Evolutionary conservation across 345 rosid species (phyloP).

Genomic region (Firmiana major): DNA sequence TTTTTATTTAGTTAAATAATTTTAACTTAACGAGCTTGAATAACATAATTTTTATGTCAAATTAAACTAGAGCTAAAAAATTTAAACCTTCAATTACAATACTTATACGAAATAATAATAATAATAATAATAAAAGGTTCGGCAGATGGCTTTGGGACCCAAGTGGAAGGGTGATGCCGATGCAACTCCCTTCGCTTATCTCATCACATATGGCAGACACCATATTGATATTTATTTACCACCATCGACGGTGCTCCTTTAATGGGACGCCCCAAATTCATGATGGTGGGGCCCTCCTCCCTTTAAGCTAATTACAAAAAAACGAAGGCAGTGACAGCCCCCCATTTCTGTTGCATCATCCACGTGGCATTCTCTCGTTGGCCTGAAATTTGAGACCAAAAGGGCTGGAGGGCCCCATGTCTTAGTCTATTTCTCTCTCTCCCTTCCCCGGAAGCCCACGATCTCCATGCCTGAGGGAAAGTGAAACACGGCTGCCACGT

Average conservation of each 20-base stretch:
- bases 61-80: no score
- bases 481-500: slow-evolving; percentile 27
- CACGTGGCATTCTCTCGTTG: slow-evolving; percentile 14
- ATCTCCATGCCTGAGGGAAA: slow-evolving; percentile 43
- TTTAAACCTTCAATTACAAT: no score
- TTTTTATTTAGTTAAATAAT: no score
- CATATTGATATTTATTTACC: slow-evolving; percentile 12
- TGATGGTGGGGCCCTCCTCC: slow-evolving; percentile 20
- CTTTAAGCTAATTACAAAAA: not conserved
- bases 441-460: not conserved
- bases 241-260: slow-evolving; percentile 32
- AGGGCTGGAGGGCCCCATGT: not conserved
- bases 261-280: not conserved
- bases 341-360: not conserved
- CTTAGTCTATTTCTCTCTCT: not conserved
- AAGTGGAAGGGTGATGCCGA: not conserved
- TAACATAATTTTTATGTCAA: no score
- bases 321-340: not conserved
- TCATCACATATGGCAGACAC: slow-evolving; percentile 29
- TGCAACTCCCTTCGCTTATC: slow-evolving; percentile 7
- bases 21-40: no score
- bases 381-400: not conserved
- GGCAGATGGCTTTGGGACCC: not conserved
- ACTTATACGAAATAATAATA: no score
- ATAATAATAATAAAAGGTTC: no score